Evolutionary conservation across 805 yeast genomes (phyloP).

Genomic region (Wickerhamomyces alni): DNA sequence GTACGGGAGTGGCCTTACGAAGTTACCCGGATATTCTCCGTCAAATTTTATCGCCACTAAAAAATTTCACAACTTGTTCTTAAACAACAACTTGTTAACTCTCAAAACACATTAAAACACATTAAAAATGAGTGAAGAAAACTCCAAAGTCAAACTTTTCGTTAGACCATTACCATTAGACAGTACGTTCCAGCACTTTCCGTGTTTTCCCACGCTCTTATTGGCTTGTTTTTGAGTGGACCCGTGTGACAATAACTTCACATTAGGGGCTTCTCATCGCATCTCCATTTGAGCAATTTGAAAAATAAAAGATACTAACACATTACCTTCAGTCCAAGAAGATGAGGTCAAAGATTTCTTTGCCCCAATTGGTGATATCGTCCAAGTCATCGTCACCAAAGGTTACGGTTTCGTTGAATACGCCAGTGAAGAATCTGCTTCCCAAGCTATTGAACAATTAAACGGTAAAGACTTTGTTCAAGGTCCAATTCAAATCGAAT

Average conservation of each 20-base stretch:
- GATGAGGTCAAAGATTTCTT: constrained; percentile 68
- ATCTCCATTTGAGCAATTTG: too few species aligned
- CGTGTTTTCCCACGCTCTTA: not conserved
- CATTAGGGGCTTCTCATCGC: too few species aligned
- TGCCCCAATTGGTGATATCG: constrained; percentile 57
- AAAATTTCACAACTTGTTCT: too few species aligned
- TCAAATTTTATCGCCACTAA: not conserved
- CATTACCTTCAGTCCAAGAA: constrained; percentile 27
- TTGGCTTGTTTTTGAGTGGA: not conserved
- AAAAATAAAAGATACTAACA: constrained; percentile 7
- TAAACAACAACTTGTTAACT: not conserved
- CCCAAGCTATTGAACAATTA: constrained; percentile 68
- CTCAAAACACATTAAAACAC: too few species aligned
- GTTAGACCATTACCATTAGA: constrained; percentile 61
- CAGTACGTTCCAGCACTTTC: constrained; percentile 21
- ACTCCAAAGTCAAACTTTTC: constrained; percentile 42
- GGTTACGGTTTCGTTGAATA: constrained; percentile 91
- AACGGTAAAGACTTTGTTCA: constrained; percentile 65
- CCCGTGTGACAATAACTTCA: too few species aligned
- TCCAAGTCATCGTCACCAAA: constrained; percentile 64
- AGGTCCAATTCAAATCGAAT: constrained; percentile 39
- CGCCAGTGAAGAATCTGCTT: constrained; percentile 64
- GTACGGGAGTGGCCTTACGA: not conserved
- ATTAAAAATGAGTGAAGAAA: constrained; percentile 17
- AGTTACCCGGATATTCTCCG: not conserved